Evolutionary conservation across 345 rosid genomes (phyloP).

Genomic region (Pistacia integerrima): DNA sequence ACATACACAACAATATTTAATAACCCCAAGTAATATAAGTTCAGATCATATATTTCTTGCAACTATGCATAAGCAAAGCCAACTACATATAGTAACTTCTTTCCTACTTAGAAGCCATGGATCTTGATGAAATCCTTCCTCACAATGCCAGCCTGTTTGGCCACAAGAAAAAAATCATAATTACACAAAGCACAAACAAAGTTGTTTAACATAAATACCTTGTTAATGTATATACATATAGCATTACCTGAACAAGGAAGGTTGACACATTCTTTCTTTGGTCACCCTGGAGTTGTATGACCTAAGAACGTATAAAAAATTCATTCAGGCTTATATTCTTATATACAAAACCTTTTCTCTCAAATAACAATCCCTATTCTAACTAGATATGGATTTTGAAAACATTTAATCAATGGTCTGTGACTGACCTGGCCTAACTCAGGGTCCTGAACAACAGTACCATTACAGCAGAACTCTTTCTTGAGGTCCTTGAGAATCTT

Average conservation of each 20-base stretch:
- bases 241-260: constrained; percentile 66
- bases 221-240: background rate
- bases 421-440: constrained; percentile 74
- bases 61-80: background rate
- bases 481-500: constrained; percentile 88
- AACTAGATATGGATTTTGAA: background rate
- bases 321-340: background rate
- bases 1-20: background rate
- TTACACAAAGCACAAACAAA: background rate
- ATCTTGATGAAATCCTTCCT: constrained; percentile 81
- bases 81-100: constrained; percentile 11
- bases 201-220: background rate
- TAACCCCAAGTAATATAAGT: background rate
- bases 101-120: constrained; percentile 63
- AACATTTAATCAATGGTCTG: background rate
- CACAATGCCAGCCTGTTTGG: constrained; percentile 73
- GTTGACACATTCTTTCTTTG: constrained; percentile 80
- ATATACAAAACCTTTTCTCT: no score
- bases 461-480: constrained; percentile 74
- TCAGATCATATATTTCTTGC: constrained; percentile 4
- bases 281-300: constrained; percentile 89
- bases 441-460: constrained; percentile 83
- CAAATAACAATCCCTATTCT: background rate
- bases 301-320: constrained; percentile 32
- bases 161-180: background rate